These are phyloP conservation scores for Xylaria sp. DNA, from an alignment of 2,329 filamentous ascomycete species.

Conservation along the genomic window DNA sequence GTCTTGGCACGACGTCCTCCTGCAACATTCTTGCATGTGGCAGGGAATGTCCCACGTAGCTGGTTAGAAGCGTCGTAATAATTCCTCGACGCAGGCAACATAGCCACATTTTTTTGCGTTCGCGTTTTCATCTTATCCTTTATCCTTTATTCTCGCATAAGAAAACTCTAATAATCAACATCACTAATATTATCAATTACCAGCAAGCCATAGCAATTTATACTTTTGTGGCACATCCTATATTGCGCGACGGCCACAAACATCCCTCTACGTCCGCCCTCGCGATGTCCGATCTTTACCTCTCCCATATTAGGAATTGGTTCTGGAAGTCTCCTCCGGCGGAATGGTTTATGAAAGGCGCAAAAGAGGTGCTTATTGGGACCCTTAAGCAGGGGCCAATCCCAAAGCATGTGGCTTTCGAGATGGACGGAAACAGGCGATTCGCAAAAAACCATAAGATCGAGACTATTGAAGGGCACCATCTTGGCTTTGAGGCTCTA, in stretches of 20 bases:
- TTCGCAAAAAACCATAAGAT: conserved; percentile 92
- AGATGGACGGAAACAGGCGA: conserved; percentile 97
- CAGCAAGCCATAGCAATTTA: neutral
- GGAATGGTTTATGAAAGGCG: conserved; percentile 83
- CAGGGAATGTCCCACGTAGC: neutral
- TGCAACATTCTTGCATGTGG: conserved; percentile 8
- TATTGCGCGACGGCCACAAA: conserved; percentile 6
- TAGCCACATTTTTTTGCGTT: conserved; percentile 29
- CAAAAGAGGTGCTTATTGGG: conserved; percentile 87
- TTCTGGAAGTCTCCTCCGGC: conserved; percentile 87
- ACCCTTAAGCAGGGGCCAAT: conserved; percentile 90
- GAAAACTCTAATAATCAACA: neutral
- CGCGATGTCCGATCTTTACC: conserved; percentile 65
- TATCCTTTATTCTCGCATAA: conserved; percentile 1
- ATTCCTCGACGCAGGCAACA: conserved; percentile 34
- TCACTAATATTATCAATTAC: too few relatives aligned
- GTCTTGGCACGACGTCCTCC: conserved; percentile 12
- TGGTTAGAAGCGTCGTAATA: conserved; percentile 37
- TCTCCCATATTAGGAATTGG: conserved; percentile 68
- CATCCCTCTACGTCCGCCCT: neutral
- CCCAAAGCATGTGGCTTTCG: conserved; percentile 96
- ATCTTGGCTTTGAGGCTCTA: conserved; percentile 93
- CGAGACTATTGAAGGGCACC: conserved; percentile 96
- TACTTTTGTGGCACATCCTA: conserved; percentile 11
- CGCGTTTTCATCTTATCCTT: conserved; percentile 18